Evolutionary conservation across 306 rosid genomes (phyloP).

Genomic region (Bauhinia variegata): DNA sequence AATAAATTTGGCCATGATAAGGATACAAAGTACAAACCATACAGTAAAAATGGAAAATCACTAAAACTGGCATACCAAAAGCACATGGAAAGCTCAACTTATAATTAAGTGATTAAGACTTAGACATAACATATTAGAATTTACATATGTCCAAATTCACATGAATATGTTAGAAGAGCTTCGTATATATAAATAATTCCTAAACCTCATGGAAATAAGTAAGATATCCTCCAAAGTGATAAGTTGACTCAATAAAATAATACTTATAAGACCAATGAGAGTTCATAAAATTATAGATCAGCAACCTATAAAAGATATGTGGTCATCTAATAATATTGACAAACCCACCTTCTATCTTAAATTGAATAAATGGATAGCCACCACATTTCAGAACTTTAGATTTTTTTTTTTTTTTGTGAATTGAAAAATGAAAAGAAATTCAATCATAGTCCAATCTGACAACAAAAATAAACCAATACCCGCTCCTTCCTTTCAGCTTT

Average conservation of each 20-base stretch:
- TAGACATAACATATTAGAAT: background rate
- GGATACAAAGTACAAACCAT: background rate
- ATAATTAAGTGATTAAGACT: background rate
- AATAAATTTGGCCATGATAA: constrained; percentile 13
- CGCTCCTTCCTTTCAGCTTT: constrained; percentile 94
- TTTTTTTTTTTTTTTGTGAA: background rate
- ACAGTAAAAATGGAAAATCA: background rate
- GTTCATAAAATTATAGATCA: background rate
- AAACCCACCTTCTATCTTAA: background rate
- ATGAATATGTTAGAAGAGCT: background rate
- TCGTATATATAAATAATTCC: background rate
- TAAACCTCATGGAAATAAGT: background rate
- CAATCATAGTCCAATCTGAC: background rate
- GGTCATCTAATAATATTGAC: background rate
- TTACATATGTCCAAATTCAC: background rate
- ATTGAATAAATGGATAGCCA: background rate
- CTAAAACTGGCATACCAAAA: background rate
- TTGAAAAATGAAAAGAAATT: background rate
- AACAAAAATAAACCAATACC: constrained; percentile 45
- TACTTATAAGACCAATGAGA: background rate
- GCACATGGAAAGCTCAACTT: background rate
- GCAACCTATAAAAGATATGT: background rate
- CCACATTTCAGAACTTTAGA: background rate
- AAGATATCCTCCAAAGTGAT: background rate
- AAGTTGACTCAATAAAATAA: background rate